Evolutionary conservation across 768 basidiomycete species (phyloP).

Genomic region (Stropharia rugosoannulata): DNA sequence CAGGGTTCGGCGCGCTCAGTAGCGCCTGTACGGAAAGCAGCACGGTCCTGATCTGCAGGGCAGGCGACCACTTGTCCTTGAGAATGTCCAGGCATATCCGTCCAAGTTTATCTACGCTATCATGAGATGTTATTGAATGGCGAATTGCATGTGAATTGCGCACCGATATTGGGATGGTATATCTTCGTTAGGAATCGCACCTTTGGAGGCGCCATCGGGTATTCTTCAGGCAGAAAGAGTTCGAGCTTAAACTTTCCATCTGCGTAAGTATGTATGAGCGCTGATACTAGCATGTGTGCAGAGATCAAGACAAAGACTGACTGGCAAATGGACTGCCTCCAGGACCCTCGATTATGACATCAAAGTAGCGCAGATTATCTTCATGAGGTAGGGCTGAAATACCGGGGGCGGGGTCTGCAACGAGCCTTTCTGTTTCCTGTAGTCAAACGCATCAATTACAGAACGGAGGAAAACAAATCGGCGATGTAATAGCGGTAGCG

Average conservation of each 20-base stretch:
- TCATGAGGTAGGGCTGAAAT: conserved; percentile 96
- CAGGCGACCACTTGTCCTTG: conserved; percentile 99
- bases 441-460: neutral
- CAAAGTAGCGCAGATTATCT: conserved; percentile 97
- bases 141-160: conserved; percentile 25
- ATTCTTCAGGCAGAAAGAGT: conserved; percentile 97
- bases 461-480: neutral
- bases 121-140: conserved; percentile 2
- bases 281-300: neutral
- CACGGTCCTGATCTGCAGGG: conserved; percentile 97
- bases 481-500: conserved; percentile 5
- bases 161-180: conserved; percentile 99
- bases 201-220: conserved; percentile 99
- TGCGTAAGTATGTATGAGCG: conserved; percentile 25
- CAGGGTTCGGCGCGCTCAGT: conserved; percentile 93
- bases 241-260: conserved; percentile 96
- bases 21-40: conserved; percentile 97
- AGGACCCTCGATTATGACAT: conserved; percentile 95
- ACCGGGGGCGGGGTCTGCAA: conserved; percentile 95
- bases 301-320: neutral
- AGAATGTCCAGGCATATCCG: conserved; percentile 98
- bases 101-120: conserved; percentile 85
- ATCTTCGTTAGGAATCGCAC: conserved; percentile 98
- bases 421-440: conserved; percentile 96
- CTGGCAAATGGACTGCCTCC: conserved; percentile 90